Conservation (phyloP, 805 yeast genomes). For the Cyberlindnera bimundalis region DNA sequence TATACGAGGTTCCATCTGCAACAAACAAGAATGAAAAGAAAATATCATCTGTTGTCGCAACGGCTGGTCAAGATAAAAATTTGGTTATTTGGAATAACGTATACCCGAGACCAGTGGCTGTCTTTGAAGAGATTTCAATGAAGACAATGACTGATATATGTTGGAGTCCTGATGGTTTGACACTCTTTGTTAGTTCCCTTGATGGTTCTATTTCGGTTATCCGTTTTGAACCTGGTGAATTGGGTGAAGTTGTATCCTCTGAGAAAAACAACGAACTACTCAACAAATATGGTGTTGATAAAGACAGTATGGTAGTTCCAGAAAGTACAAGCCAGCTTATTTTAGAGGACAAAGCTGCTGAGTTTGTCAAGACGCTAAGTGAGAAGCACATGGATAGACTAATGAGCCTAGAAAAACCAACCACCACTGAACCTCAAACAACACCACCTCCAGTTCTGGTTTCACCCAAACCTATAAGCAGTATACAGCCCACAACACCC, state of each 20-base stretch:
- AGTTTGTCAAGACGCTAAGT: constrained; percentile 29
- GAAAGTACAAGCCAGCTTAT: constrained; percentile 78
- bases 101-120: constrained; percentile 70
- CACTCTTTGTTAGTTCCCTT: constrained; percentile 71
- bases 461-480: not conserved
- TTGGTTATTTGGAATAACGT: constrained; percentile 86
- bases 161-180: constrained; percentile 82
- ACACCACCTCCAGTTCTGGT: constrained; percentile 10
- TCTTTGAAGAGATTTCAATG: constrained; percentile 69
- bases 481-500: constrained; percentile 1
- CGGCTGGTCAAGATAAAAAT: constrained; percentile 93
- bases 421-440: constrained; percentile 8
- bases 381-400: constrained; percentile 40
- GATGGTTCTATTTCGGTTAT: constrained; percentile 80
- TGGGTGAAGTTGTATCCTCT: constrained; percentile 60
- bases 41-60: constrained; percentile 75
- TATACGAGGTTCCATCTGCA: constrained; percentile 39
- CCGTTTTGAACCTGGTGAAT: constrained; percentile 57
- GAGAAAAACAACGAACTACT: constrained; percentile 67
- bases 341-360: constrained; percentile 62
- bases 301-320: constrained; percentile 80
- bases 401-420: constrained; percentile 32
- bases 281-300: constrained; percentile 82
- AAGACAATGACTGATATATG: constrained; percentile 84
- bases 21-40: constrained; percentile 28